These are phyloP conservation scores for Ogataea ramenticola DNA, from an alignment of 805 yeast genomes.

Conservation along the genomic window DNA sequence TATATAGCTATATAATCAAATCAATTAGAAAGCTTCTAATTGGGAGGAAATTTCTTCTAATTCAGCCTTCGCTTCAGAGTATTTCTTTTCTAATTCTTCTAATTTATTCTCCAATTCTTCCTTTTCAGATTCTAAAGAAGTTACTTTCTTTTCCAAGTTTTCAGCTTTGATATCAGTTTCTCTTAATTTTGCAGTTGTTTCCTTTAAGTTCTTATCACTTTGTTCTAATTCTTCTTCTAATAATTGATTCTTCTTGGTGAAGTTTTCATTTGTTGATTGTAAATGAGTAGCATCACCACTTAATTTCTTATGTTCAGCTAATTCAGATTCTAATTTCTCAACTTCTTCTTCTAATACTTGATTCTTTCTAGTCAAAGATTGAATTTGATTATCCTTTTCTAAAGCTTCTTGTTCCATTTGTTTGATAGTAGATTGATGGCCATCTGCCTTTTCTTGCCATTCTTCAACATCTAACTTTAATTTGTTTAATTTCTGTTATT, in stretches of 20 bases:
- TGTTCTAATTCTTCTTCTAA: conserved; percentile 89
- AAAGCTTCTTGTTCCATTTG: conserved; percentile 85
- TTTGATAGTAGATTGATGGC: conserved; percentile 71
- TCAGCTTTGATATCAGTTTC: conserved; percentile 95
- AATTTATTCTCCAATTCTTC: conserved; percentile 84
- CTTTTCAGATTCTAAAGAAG: conserved; percentile 87
- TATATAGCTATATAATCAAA: not conserved
- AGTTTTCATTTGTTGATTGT: conserved; percentile 84
- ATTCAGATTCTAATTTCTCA: conserved; percentile 69
- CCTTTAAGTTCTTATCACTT: conserved; percentile 85
- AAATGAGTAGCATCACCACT: conserved; percentile 88
- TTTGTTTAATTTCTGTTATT: conserved; percentile 66
- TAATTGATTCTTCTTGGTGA: conserved; percentile 80
- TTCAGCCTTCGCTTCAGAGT: conserved; percentile 82
- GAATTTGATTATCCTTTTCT: conserved; percentile 92
- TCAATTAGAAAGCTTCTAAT: conserved; percentile 61
- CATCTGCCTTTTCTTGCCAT: conserved; percentile 97
- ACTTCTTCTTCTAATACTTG: conserved; percentile 77
- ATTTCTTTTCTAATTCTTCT: conserved; percentile 80
- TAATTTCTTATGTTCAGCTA: conserved; percentile 70
- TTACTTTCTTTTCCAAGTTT: conserved; percentile 89
- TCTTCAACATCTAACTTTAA: conserved; percentile 92
- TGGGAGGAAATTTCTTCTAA: conserved; percentile 95
- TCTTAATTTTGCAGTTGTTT: conserved; percentile 88
- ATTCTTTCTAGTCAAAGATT: conserved; percentile 87